phyloP scores from a whole-genome alignment of 2,329 filamentous ascomycete species.

The Pseudocercospora fuligena region DNA sequence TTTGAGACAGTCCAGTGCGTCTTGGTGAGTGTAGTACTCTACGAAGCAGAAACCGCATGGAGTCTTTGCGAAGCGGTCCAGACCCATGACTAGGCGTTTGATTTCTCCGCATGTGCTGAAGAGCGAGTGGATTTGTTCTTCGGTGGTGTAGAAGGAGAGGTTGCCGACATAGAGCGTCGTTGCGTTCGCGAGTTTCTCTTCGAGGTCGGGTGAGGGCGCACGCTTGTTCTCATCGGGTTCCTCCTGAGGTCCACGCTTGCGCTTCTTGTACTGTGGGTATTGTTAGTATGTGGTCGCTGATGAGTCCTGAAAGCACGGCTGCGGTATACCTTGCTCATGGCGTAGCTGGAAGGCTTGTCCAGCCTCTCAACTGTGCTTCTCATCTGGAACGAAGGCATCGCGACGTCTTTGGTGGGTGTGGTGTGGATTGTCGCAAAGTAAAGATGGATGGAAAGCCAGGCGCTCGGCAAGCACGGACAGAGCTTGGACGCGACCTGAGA shows the following conservation, averaged over 20 bases:
- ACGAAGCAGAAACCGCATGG: conserved; percentile 99
- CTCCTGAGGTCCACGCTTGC: conserved; percentile 65
- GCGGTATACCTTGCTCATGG: conserved; percentile 71
- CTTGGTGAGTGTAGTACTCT: conserved; percentile 97
- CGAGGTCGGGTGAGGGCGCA: conserved; percentile 60
- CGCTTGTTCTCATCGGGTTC: conserved; percentile 49
- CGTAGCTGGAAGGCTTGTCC: conserved; percentile 95
- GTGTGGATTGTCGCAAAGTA: conserved; percentile 5
- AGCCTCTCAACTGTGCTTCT: conserved; percentile 85
- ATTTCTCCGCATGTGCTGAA: conserved; percentile 79
- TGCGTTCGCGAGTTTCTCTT: conserved; percentile 82
- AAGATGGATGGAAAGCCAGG: neutral
- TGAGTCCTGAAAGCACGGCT: neutral
- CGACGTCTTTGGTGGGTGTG: conserved; percentile 21
- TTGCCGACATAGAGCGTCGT: conserved; percentile 98
- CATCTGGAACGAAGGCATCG: conserved; percentile 53
- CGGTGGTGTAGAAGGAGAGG: conserved; percentile 80
- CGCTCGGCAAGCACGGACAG: neutral
- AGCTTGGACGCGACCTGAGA: neutral
- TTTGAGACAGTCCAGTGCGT: conserved; percentile 97
- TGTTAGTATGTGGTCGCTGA: conserved; percentile 13
- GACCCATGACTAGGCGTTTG: conserved; percentile 96
- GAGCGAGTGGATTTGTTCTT: conserved; percentile 93
- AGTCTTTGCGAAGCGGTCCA: conserved; percentile 96
- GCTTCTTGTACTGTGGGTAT: conserved; percentile 68